phyloP scores from a whole-genome alignment of 1,284 basidiomycete genomes.

The Rhodotorula sp. region DNA sequence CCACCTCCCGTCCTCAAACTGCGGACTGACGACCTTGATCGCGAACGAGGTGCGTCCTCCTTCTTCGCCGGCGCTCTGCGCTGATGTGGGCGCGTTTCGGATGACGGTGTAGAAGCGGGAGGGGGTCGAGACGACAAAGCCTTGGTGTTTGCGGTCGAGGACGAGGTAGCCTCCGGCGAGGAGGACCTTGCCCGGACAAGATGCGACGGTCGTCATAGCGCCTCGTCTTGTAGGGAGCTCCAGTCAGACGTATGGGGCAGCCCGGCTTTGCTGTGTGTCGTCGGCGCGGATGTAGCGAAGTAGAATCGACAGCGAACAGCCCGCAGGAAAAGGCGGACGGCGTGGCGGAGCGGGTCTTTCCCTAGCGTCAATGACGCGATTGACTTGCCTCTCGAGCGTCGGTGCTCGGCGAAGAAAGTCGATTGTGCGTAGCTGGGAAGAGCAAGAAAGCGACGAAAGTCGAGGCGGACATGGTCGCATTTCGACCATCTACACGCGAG shows the following conservation, averaged over 20 bases:
- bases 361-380: too few species aligned
- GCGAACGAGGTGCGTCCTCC: slow-evolving; percentile 33
- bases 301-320: too few species aligned
- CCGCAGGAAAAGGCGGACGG: too few species aligned
- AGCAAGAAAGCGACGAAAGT: neutral
- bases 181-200: slow-evolving; percentile 92
- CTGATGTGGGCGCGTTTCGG: slow-evolving; percentile 9
- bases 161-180: slow-evolving; percentile 93
- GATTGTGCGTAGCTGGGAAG: too few species aligned
- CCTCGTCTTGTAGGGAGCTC: neutral
- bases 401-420: too few species aligned
- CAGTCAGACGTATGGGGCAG: too few species aligned
- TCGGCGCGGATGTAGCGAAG: too few species aligned
- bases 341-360: too few species aligned
- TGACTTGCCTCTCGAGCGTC: too few species aligned
- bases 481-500: too few species aligned
- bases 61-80: slow-evolving; percentile 10
- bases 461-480: too few species aligned
- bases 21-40: slow-evolving; percentile 81
- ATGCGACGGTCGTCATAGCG: slow-evolving; percentile 55
- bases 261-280: too few species aligned
- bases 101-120: slow-evolving; percentile 82
- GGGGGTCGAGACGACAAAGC: slow-evolving; percentile 82
- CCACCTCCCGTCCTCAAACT: slow-evolving; percentile 82
- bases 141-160: slow-evolving; percentile 76